Evolutionary conservation across 805 yeast species (phyloP), one percentile per base, ranked within the genome.

Genomic region (Candida sithepensis): DNA sequence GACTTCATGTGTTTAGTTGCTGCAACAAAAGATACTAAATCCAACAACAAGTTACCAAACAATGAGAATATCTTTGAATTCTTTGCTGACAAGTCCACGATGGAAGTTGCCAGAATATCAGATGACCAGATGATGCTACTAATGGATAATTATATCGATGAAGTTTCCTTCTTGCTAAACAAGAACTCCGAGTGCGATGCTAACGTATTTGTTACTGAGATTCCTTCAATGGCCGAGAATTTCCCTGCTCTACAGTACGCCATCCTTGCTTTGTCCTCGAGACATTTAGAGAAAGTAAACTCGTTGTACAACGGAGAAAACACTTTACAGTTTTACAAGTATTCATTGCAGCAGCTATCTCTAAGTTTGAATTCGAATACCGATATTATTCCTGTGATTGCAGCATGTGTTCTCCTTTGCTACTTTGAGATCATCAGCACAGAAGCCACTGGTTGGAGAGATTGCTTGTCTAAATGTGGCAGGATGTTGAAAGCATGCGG

Each of bases 361-460:
- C 67, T 73, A 19, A 59, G 66, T 3, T 64, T 71, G 32, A 70
- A 67, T 41, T 41, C 50, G 47, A 54, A 47, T 59, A 41, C 64
- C 58, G 65, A 66, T 44, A 67, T 63, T 36, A 18, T 48, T 4
- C 26, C 48, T 18, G 60, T 64, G 13, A 61, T 71, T 16, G 55
- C 69, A 2, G 61, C 76, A 1, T 71, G 77, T 56, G 67, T 73
- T 2, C 50, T 74, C 28, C 58, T 75, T 7, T 66, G 74, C 55
- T 70, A 68, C 16, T 67, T 73, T 49, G 78, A 73, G 51, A 59
- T 73, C 58, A 64, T 75, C 65, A 64, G 72, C 24, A 64, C 68
- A 7, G 64, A 66, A 4, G 68, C 71, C 10, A 61, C 58, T 42
- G 58, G 65, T 48, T 70, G 76, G 75, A 56, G 72, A 43, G 64